Base-by-base conservation (phyloP, 257 asterid species). In the Cordia subcordata region DNA sequence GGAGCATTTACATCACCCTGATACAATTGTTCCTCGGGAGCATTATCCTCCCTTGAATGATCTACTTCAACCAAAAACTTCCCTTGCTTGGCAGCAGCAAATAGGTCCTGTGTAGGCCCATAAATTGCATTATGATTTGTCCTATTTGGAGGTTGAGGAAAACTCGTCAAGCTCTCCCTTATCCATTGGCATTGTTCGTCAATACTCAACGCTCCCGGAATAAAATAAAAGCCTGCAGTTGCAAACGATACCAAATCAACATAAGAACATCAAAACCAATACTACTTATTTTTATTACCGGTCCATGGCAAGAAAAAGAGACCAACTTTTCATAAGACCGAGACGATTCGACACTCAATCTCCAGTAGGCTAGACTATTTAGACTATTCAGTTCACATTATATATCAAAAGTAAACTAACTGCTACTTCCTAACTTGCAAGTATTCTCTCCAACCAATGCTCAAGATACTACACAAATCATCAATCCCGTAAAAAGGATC, bases 61-160 rank as follows among this genome's bases (percentile, higher is more conserved):
- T 73, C 85, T 53, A 77, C 87, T 58, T 65, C 67, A 27, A 78
- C 72, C 49, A 92, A 75, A 55, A 70, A 70, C 67, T 77, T 86
- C 56, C 78, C 79, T 64, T 79, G 78, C 63, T 77, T 80, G 63
- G 97, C 85, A 35, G 96, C 83, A 65, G 63, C 58, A 70, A 92
- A 86, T 64, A 92, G 79, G 75, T 88, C 82, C 63, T 68, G 49
- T 60, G 88, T 67, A 23, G 96, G 82, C 33, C 97, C 99, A 66
- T 92, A 92, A 45, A 82, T 67, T 40, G 87, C 96, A 81, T 82
- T 82, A 76, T 91, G 98, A 72, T 91, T 88, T 15, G 98, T 91
- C 47, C 98, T 78, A 70, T 88, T 80, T 0, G 96, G 96, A 10
- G 96, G 96, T 63, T 86, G 96, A 61, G 97, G 96, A 58, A 92